Conservation (phyloP, 2,329 filamentous ascomycete genomes). For the Alternaria rosae region DNA sequence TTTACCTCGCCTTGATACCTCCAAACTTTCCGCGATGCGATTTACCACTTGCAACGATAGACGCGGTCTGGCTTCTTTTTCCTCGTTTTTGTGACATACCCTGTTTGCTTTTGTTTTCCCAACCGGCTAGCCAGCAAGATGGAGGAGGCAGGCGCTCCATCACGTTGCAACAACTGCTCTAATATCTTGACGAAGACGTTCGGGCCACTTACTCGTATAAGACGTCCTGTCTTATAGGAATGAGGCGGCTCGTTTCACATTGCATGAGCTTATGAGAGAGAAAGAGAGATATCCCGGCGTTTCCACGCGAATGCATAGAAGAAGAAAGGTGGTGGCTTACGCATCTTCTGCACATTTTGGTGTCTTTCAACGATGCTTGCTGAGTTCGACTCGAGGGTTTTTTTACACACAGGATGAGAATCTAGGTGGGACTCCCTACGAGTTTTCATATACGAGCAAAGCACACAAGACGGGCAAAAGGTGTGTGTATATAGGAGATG, state of each 20-base stretch:
- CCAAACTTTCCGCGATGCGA: conserved; percentile 21
- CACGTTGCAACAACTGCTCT: conserved; percentile 33
- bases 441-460: neutral
- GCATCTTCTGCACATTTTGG: conserved; percentile 15
- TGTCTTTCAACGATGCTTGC: neutral
- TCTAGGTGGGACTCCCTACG: neutral
- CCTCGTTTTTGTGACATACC: conserved; percentile 26
- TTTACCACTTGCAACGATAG: conserved; percentile 31
- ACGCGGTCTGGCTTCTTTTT: conserved; percentile 24
- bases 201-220: conserved; percentile 4
- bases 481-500: conserved; percentile 16
- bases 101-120: conserved; percentile 17
- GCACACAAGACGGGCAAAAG: conserved; percentile 6
- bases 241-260: conserved; percentile 6
- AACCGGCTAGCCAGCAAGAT: conserved; percentile 28
- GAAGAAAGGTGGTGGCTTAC: neutral
- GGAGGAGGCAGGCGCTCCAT: conserved; percentile 52
- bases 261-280: conserved; percentile 41
- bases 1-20: conserved; percentile 27
- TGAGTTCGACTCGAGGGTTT: conserved; percentile 1
- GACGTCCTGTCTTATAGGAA: neutral
- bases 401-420: neutral
- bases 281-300: conserved; percentile 35
- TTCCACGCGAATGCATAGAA: conserved; percentile 12
- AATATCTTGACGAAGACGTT: conserved; percentile 28